Base-by-base conservation (phyloP, 75 land plant species). In the Sequoia sempervirens region DNA sequence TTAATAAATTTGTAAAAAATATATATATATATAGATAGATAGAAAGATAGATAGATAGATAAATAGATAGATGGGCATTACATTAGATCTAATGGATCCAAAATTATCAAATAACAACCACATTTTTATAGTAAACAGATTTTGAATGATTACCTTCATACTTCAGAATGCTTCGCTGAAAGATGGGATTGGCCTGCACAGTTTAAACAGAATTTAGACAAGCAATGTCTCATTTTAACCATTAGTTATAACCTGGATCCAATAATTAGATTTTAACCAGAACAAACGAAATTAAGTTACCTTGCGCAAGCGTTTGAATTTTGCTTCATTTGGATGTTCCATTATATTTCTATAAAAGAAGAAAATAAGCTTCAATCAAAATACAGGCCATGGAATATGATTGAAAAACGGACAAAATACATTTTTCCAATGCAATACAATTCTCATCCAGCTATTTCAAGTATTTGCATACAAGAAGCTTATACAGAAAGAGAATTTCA, bases 281-380 rank as follows among this genome's bases (percentile, higher is more conserved):
- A 18, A 68, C 9, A 79, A 79, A 8, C 13, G 18, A 12, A 32
- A 9, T 17, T 26, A 37, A 40, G 32, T 40, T 91, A 93, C 99
- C 99, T 91, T 96, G 34, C 97, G 85, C 5, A 96, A 88, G 66
- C 87, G 88, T 70, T 84, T 86, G 83, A 83, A 96, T 81, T 96
- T 96, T 64, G 64, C 86, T 36, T 96, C 99, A 84, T 91, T 81
- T 46, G 99, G 99, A 84, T 96, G 91, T 69, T 95, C 92, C 81
- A 92, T 92, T 80, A 95, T 86, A 86, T 96, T 96, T 82, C 99
- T 96, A 87, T 45, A 13, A 53, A 80, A 28, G 18, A 70, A 37
- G 4, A 80, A 53, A 3, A 46, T 32, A 80, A 53, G 40, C 58
- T 80, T 46, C 45, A 80, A 53, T 47, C 81, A 79, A 79, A 79